These are phyloP conservation scores for Kwoniella sp. DNA, from an alignment of 768 basidiomycete species.

Conservation along the genomic window DNA sequence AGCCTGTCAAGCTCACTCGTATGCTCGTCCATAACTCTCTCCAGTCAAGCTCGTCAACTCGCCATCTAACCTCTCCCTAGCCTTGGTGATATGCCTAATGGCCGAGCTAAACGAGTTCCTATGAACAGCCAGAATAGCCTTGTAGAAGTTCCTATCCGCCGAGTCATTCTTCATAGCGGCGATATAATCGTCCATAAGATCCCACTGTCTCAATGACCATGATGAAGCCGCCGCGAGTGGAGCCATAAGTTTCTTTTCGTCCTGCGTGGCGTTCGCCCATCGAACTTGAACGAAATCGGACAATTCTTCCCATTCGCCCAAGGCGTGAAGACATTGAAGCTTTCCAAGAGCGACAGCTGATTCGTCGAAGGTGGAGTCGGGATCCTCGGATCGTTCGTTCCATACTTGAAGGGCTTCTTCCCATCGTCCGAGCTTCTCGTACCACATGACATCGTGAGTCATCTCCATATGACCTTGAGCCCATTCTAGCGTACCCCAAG, in stretches of 20 bases:
- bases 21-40: constrained; percentile 95
- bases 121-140: constrained; percentile 92
- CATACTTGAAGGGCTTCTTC: constrained; percentile 72
- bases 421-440: constrained; percentile 93
- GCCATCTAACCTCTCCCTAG: constrained; percentile 85
- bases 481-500: constrained; percentile 90
- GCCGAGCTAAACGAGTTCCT: constrained; percentile 95
- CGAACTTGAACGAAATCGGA: constrained; percentile 80
- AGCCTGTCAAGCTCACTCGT: constrained; percentile 85
- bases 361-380: constrained; percentile 62
- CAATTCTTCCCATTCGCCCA: constrained; percentile 96
- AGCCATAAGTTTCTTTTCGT: constrained; percentile 85
- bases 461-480: constrained; percentile 76
- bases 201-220: constrained; percentile 97
- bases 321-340: constrained; percentile 93
- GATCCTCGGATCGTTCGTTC: constrained; percentile 61
- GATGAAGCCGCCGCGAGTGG: constrained; percentile 96
- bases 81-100: constrained; percentile 81
- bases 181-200: constrained; percentile 97
- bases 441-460: constrained; percentile 96
- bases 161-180: constrained; percentile 89
- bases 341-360: constrained; percentile 76
- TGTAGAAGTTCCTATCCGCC: constrained; percentile 91
- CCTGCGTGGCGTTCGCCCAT: constrained; percentile 79
- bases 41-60: constrained; percentile 89